Evolutionary conservation across 345 rosid species (phyloP), one percentile per base, ranked within the genome.

Genomic region (Populus tremula): DNA sequence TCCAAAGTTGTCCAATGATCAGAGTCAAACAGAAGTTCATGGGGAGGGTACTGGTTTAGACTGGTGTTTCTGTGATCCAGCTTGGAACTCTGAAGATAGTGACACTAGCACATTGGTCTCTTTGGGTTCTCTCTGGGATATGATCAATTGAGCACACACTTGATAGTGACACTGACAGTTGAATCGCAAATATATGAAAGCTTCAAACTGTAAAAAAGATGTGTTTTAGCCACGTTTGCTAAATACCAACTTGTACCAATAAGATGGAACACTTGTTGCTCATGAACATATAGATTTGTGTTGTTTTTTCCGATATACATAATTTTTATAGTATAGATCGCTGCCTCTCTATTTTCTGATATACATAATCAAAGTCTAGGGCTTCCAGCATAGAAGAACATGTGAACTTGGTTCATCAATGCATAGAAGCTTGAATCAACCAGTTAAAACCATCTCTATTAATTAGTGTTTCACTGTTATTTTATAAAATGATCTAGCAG

Each of bases 1-100:
- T 65, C 67, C 85, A 45, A 86, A 85, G 70, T 79, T 85, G 8
- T 86, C 85, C 33, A 61, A 71, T 2, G 83, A 85, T 67, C 79
- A 78, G 45, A 80, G 79, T 69, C 81, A 82, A 80, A 72, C 56
- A 14, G 83, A 66, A n/a, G 27, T 16, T 68, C 49, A 73, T 21
- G 82, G 76, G 21, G 85, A 78, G 12, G 79, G 73, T 21, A 77
- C 53, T 67, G 79, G 78, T 14, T 67, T 36, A 43, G 78, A 54
- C 41, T 53, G 78, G 8, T 62, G 80, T 69, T 71, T 53, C 35
- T 66, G 81, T 72, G 76, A 59, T 65, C 23, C 16, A 9, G 47
- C 49, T 29, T 50, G 67, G 66, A 66, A 72, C 41, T 43, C 41
- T 78, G 71, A 78, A 78, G 81, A 63, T 77, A 29, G 65, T 45